These are phyloP conservation scores for Neofusicoccum laricinum DNA, from an alignment of 2,329 filamentous ascomycete genomes.

Conservation along the genomic window DNA sequence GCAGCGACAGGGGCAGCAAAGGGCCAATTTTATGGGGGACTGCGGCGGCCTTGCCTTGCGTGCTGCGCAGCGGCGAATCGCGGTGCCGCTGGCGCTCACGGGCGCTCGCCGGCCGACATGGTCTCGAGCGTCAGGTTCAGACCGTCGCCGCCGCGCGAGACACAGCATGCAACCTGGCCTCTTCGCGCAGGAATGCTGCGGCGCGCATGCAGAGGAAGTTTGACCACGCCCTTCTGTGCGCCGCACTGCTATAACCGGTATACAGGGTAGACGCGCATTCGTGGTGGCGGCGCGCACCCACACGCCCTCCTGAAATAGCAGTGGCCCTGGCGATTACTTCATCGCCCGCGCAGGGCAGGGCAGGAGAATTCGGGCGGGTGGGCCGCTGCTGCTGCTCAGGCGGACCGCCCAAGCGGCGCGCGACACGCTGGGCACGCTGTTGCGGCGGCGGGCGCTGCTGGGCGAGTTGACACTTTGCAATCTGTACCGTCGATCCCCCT, in stretches of 20 bases:
- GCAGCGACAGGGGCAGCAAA: slow-evolving; percentile 15
- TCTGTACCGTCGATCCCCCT: slow-evolving; percentile 18
- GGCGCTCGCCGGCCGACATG: not conserved
- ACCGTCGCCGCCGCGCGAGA: not conserved
- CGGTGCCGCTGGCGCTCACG: slow-evolving; percentile 3
- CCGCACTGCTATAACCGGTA: not conserved
- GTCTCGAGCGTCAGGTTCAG: not conserved
- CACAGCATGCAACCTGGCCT: slow-evolving; percentile 12
- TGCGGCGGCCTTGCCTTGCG: slow-evolving; percentile 15
- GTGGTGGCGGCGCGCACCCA: slow-evolving; percentile 6
- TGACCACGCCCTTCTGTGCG: not conserved
- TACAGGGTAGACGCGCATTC: not conserved
- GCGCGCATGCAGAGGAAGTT: not conserved
- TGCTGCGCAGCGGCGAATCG: slow-evolving; percentile 11
- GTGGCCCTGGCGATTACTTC: slow-evolving; percentile 7
- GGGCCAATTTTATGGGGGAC: slow-evolving; percentile 14
- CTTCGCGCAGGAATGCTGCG: slow-evolving; percentile 6
- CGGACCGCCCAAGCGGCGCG: not conserved
- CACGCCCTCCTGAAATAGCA: slow-evolving; percentile 12
- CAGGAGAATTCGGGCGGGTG: not conserved
- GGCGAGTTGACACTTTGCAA: slow-evolving; percentile 15
- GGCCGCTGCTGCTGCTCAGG: slow-evolving; percentile 6
- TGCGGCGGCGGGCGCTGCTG: slow-evolving; percentile 3
- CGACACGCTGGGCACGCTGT: not conserved
- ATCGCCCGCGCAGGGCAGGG: not conserved